These are phyloP conservation scores for Dothistroma septosporum DNA, from an alignment of 2,329 filamentous ascomycete species.

Conservation along the genomic window DNA sequence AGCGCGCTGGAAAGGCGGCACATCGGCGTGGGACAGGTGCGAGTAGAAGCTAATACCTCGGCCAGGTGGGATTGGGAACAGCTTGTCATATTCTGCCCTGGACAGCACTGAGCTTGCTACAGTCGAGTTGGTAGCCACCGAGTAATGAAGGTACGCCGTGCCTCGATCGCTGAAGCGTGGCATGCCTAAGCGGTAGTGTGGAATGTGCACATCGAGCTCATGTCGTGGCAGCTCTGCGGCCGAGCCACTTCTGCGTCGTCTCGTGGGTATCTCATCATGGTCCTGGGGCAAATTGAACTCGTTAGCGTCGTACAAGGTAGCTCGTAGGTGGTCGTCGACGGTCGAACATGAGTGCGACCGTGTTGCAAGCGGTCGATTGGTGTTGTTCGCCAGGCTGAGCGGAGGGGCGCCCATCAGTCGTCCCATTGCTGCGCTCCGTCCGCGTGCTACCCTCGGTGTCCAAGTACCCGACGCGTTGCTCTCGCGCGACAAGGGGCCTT, in stretches of 20 bases:
- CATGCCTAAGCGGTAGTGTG: constrained; percentile 77
- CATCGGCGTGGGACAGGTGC: constrained; percentile 12
- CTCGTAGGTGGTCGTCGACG: constrained; percentile 55
- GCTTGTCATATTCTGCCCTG: constrained; percentile 35
- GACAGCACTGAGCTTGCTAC: constrained; percentile 60
- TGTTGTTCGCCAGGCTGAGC: constrained; percentile 23
- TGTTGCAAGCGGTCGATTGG: constrained; percentile 33
- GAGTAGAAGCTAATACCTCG: constrained; percentile 16
- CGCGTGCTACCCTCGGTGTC: constrained; percentile 23
- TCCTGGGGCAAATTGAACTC: constrained; percentile 27
- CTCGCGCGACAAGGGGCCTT: constrained; percentile 16
- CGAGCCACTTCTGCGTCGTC: constrained; percentile 27
- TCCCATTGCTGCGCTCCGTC: constrained; percentile 8
- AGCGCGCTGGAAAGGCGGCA: constrained; percentile 21
- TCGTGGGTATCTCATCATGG: constrained; percentile 23
- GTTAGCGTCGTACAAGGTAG: constrained; percentile 28
- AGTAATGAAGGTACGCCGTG: constrained; percentile 72
- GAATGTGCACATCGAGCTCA: constrained; percentile 52
- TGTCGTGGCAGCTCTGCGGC: constrained; percentile 22
- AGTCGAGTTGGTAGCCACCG: constrained; percentile 66
- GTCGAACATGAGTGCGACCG: constrained; percentile 73
- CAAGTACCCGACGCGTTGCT: constrained; percentile 25
- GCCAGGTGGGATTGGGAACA: constrained; percentile 43
- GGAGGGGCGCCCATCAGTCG: constrained; percentile 19
- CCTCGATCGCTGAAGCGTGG: constrained; percentile 74